Conservation (phyloP, 2,329 filamentous ascomycete genomes). For the Hypocrella siamensis region DNA sequence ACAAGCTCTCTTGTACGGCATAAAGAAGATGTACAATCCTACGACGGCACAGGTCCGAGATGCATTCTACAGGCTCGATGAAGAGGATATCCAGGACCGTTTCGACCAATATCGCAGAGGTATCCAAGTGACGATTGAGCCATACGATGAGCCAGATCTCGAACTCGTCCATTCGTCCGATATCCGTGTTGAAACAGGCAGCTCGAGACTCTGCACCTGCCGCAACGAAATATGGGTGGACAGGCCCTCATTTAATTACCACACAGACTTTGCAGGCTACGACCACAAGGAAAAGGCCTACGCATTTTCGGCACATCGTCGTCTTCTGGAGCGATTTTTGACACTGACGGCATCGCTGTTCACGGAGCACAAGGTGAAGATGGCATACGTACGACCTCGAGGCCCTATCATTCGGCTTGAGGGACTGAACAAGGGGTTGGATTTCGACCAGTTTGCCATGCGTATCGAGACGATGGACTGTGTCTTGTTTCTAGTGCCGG, state of each 20-base stretch:
- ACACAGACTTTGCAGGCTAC: conserved; percentile 5
- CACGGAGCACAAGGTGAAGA: background rate
- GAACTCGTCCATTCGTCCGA: conserved; percentile 2
- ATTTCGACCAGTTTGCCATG: conserved; percentile 2
- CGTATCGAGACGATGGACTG: conserved; percentile 1
- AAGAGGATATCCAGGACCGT: background rate
- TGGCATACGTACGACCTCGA: background rate
- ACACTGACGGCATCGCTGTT: background rate
- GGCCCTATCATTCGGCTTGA: background rate
- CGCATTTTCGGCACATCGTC: conserved; percentile 5
- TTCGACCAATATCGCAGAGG: conserved; percentile 1
- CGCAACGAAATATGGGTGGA: background rate
- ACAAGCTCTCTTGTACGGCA: background rate
- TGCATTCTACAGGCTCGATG: background rate
- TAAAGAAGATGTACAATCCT: background rate
- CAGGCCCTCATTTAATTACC: background rate
- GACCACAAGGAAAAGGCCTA: conserved; percentile 1
- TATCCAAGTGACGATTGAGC: background rate
- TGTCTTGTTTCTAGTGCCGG: background rate
- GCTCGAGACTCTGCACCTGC: background rate
- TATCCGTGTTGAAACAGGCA: conserved; percentile 1
- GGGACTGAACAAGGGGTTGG: background rate
- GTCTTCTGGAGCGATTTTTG: conserved; percentile 3
- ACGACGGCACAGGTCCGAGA: background rate
- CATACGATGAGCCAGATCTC: background rate